Percentiles rank a stretch among this genome's conserved stretches.
phyloP scores from a whole-genome alignment of 352 stramenopile species.

The Elongisporangium undulatum region DNA sequence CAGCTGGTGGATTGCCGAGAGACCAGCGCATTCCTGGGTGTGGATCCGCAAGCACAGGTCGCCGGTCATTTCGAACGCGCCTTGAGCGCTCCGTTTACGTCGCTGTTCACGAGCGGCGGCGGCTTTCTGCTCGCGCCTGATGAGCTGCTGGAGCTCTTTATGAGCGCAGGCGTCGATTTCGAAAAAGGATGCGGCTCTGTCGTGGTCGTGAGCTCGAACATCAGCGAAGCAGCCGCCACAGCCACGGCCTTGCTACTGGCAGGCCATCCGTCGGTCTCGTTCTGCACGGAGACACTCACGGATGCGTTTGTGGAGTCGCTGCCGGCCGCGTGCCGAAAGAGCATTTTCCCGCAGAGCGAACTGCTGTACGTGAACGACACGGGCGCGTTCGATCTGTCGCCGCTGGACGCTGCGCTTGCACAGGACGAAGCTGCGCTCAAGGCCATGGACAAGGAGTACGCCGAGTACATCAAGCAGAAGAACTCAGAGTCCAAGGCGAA shows the following conservation, averaged over 20 bases:
- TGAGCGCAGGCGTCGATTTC: conserved; percentile 33
- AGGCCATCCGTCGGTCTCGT: conserved; percentile 25
- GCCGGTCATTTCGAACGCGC: conserved; percentile 50
- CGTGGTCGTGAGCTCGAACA: conserved; percentile 38
- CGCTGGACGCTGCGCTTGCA: conserved; percentile 2
- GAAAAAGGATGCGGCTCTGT: conserved; percentile 14
- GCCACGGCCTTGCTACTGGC: conserved; percentile 48
- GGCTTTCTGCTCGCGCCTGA: conserved; percentile 31
- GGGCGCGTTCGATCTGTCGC: conserved; percentile 59
- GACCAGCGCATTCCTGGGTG: conserved; percentile 41
- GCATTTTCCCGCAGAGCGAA: conserved; percentile 39
- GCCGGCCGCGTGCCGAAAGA: conserved; percentile 25
- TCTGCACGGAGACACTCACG: conserved; percentile 33
- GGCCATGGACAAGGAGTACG: conserved; percentile 41
- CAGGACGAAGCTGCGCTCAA: conserved; percentile 9
- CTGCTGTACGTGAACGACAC: conserved; percentile 41
- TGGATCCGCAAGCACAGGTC: conserved; percentile 29
- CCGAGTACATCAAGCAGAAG: conserved; percentile 9
- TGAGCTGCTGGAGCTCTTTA: conserved; percentile 34
- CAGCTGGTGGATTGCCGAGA: conserved; percentile 54
- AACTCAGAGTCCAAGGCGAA: conserved; percentile 7
- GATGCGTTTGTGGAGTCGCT: conserved; percentile 32
- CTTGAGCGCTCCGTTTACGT: conserved; percentile 44
- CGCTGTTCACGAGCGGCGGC: conserved; percentile 32
- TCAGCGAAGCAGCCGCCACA: conserved; percentile 51